phyloP scores from a whole-genome alignment of 148 eudicot genomes.

The Fagopyrum esculentum region DNA sequence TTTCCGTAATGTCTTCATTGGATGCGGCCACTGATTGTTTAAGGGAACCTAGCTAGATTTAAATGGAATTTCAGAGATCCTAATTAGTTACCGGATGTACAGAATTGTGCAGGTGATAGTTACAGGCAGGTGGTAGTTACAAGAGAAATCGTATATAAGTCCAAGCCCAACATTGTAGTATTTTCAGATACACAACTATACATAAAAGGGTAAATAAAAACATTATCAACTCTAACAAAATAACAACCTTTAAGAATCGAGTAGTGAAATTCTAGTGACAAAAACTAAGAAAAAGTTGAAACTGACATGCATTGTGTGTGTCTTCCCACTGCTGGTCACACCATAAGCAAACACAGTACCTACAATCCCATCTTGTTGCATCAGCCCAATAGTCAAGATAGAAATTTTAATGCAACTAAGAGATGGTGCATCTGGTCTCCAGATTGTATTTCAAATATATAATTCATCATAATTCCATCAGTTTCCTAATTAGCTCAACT shows the following conservation, averaged over 20 bases:
- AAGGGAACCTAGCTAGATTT: background rate
- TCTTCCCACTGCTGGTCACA: conserved; percentile 25
- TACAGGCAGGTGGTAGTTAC: background rate
- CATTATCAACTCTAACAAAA: background rate
- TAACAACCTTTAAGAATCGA: background rate
- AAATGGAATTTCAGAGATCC: background rate
- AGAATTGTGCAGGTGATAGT: background rate
- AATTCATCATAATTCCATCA: background rate
- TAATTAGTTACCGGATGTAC: background rate
- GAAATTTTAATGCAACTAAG: background rate
- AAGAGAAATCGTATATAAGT: background rate
- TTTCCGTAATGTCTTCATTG: background rate
- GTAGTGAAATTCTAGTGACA: background rate
- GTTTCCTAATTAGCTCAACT: background rate
- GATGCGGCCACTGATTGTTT: background rate
- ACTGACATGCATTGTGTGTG: conserved; percentile 26
- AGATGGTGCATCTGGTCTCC: background rate
- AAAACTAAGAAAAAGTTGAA: conserved; percentile 15
- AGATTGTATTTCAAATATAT: conserved; percentile 2
- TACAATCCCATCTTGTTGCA: background rate
- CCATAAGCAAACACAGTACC: conserved; percentile 27
- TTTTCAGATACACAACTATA: background rate
- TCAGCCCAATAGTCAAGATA: background rate
- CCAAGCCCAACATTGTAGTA: background rate
- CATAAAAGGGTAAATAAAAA: background rate